Conservation (phyloP, 2,329 filamentous ascomycete genomes). For the Exophiala sp. region DNA sequence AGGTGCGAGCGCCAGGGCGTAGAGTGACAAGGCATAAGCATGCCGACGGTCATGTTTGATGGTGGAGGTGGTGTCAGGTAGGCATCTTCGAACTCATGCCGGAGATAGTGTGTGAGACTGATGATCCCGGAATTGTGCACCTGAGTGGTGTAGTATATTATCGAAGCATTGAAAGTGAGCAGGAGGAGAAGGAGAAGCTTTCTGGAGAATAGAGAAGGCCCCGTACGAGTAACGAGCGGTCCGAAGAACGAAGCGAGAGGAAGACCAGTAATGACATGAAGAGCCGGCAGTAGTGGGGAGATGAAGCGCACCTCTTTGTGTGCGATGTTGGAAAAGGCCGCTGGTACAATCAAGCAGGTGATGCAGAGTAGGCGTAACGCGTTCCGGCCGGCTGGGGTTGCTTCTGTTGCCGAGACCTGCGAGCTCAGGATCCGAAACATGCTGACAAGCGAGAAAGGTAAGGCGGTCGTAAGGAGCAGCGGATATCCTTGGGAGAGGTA, state of each 20-base stretch:
- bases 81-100: slow-evolving; percentile 64
- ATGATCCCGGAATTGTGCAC: slow-evolving; percentile 79
- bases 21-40: slow-evolving; percentile 93
- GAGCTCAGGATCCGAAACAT: slow-evolving; percentile 51
- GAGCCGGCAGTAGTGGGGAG: slow-evolving; percentile 82
- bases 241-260: slow-evolving; percentile 46
- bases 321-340: slow-evolving; percentile 69
- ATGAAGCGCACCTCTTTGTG: slow-evolving; percentile 99
- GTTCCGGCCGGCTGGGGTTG: slow-evolving; percentile 9
- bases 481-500: slow-evolving; percentile 88
- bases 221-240: slow-evolving; percentile 28
- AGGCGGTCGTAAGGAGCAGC: slow-evolving; percentile 74
- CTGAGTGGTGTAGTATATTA: slow-evolving; percentile 70
- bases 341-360: slow-evolving; percentile 58
- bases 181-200: slow-evolving; percentile 54
- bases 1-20: slow-evolving; percentile 93
- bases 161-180: slow-evolving; percentile 63
- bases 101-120: slow-evolving; percentile 69
- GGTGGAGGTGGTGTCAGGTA: slow-evolving; percentile 43
- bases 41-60: slow-evolving; percentile 57
- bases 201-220: slow-evolving; percentile 44
- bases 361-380: slow-evolving; percentile 54
- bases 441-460: slow-evolving; percentile 71
- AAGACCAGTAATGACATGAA: slow-evolving; percentile 75
- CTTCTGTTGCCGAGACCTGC: slow-evolving; percentile 10